Evolutionary conservation across 1,284 basidiomycete species (phyloP), one percentile per base, ranked within the genome.

Genomic region (Porogramme epimiltina): DNA sequence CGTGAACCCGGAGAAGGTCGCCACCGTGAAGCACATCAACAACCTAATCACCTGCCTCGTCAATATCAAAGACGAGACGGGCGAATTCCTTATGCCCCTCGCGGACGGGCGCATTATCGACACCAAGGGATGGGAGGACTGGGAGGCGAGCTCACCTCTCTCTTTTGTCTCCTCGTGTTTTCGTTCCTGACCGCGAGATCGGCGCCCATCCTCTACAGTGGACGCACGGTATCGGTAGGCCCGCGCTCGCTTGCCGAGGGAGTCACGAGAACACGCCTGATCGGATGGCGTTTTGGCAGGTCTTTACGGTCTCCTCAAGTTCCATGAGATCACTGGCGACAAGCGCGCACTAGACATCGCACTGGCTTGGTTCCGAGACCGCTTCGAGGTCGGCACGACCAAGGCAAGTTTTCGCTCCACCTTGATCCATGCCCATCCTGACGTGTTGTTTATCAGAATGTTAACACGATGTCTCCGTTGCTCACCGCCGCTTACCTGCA

Each of bases 401-500:
- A 84, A 85, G 45, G 50, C 38, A n/a, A 22, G n/a, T 2, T n/a
- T 22, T 19, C 20, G 26, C 4, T 23, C 33, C 15, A 8, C 37
- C 26, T 19, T 11, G 13, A 3, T 39, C 25, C 11, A 28, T 36
- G 19, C 36, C 5, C n/a, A 31, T n/a, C 15, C 5, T 34, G 44
- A 38, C 16, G 18, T 25, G n/a, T 37, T 20, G 23, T 10, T 19
- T 34, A 8, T 8, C 22, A 51, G 74, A 85, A 87, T 64, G 82
- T 87, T 60, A 85, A 85, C 67, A 85, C 84, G 11, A 83, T 85
- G 81, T 78, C 82, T 1, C 80, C 82, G 0, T 73, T 87, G 47
- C 73, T 85, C 40, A 79, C 79, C 8, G 77, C 82, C 11, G 79
- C 82, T 0, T 78, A 77, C 56, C 65, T 84, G n/a, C 76, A 77